These are phyloP conservation scores for Hyphodiscus hymeniophilus DNA, from an alignment of 495 filamentous ascomycete genomes.

Conservation along the genomic window DNA sequence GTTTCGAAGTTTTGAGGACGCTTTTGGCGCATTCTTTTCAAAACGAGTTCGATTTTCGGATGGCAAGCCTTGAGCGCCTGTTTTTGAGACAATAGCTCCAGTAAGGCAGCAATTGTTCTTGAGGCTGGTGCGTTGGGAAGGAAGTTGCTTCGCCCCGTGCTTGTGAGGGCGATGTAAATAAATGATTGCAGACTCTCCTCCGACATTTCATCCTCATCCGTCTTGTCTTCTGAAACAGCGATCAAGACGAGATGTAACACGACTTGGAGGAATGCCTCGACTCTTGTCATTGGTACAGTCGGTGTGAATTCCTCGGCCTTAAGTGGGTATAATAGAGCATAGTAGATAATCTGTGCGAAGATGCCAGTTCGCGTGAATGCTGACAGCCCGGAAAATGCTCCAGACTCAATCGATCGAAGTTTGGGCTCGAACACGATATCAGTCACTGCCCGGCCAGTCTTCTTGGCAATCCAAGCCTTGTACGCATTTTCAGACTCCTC, in stretches of 20 bases:
- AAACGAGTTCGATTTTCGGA: slow-evolving; percentile 73
- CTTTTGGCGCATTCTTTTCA: slow-evolving; percentile 83
- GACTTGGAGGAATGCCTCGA: slow-evolving; percentile 88
- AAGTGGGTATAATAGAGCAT: slow-evolving; percentile 71
- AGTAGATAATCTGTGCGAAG: slow-evolving; percentile 87
- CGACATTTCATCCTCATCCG: slow-evolving; percentile 46
- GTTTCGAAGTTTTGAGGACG: slow-evolving; percentile 58
- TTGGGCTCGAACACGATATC: slow-evolving; percentile 95
- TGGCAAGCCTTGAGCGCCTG: slow-evolving; percentile 72
- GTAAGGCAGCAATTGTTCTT: slow-evolving; percentile 64
- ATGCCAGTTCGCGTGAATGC: slow-evolving; percentile 72
- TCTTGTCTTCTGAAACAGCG: slow-evolving; percentile 72
- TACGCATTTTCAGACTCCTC: slow-evolving; percentile 91
- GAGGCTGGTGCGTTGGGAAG: slow-evolving; percentile 36
- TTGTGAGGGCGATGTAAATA: slow-evolving; percentile 56
- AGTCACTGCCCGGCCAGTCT: slow-evolving; percentile 66
- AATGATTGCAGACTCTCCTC: slow-evolving; percentile 50
- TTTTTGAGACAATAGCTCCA: slow-evolving; percentile 66
- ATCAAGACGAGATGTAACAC: slow-evolving; percentile 79
- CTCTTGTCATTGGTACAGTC: slow-evolving; percentile 64
- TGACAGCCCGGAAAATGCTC: slow-evolving; percentile 65
- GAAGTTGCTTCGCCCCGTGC: slow-evolving; percentile 46
- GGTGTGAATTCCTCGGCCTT: slow-evolving; percentile 56
- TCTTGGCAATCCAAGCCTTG: slow-evolving; percentile 77
- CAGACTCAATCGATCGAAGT: slow-evolving; percentile 65